Conservation (phyloP, 1,284 basidiomycete species). For the Neonothopanus nambi region DNA sequence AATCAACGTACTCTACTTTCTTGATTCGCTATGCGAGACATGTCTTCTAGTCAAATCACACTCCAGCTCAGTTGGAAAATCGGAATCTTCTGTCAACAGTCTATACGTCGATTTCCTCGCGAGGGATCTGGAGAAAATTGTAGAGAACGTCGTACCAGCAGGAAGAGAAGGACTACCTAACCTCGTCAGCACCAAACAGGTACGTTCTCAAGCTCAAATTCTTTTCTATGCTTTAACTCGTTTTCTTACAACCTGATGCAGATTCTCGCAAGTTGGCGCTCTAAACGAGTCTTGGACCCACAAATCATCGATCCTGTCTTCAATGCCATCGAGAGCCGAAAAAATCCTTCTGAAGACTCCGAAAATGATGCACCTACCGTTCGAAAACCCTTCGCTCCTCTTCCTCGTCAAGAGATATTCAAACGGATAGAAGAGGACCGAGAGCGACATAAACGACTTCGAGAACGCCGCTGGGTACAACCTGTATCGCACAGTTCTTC, state of each 20-base stretch:
- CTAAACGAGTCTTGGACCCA: constrained; percentile 80
- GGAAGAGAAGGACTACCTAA: constrained; percentile 84
- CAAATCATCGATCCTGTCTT: constrained; percentile 72
- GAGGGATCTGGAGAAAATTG: constrained; percentile 73
- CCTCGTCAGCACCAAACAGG: constrained; percentile 82
- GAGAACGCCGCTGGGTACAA: constrained; percentile 93
- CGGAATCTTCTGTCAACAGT: constrained; percentile 36
- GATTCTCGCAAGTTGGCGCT: constrained; percentile 88
- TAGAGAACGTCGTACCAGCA: constrained; percentile 80
- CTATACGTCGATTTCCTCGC: constrained; percentile 78
- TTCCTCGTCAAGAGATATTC: constrained; percentile 71
- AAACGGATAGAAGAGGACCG: constrained; percentile 93
- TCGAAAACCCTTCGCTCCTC: constrained; percentile 31
- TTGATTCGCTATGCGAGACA: constrained; percentile 85
- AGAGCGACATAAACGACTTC: constrained; percentile 90
- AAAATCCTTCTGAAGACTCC: constrained; percentile 29
- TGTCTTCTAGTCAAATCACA: constrained; percentile 67
- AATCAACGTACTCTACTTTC: constrained; percentile 91
- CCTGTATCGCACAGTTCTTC: constrained; percentile 56
- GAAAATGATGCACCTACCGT: constrained; percentile 23
- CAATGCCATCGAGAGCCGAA: constrained; percentile 47
- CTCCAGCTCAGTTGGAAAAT: constrained; percentile 41
- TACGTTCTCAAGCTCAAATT: constrained; percentile 30
- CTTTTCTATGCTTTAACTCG: background rate
- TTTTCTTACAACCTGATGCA: constrained; percentile 28